phyloP scores from a whole-genome alignment of 106 monocot genomes.

The Dioscorea dumetorum region DNA sequence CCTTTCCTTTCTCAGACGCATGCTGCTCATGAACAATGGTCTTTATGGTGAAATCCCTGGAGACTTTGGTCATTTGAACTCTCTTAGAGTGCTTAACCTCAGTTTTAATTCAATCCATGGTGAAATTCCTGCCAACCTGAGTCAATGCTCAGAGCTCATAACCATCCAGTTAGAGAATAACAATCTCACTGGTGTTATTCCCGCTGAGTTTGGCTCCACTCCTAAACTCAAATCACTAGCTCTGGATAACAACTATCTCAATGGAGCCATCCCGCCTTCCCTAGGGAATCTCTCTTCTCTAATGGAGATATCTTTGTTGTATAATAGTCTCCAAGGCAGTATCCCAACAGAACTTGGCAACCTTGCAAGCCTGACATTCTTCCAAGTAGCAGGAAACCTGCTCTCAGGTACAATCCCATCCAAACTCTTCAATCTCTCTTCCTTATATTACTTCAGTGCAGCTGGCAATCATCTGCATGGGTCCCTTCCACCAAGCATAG shows the following conservation, averaged over 20 bases:
- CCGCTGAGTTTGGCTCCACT: not conserved
- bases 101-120: not conserved
- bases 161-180: not conserved
- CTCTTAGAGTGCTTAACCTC: not conserved
- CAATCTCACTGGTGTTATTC: not conserved
- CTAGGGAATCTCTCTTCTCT: not conserved
- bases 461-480: not conserved
- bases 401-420: constrained; percentile 3
- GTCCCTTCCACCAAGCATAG: not conserved
- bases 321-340: not conserved
- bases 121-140: not conserved
- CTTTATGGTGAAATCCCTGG: not conserved
- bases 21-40: not conserved
- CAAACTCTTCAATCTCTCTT: not conserved
- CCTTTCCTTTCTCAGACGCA: not conserved
- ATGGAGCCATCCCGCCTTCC: not conserved
- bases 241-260: not conserved
- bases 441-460: not conserved
- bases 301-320: not conserved
- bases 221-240: not conserved
- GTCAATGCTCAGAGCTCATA: not conserved
- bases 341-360: not conserved
- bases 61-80: no score
- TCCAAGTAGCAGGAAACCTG: not conserved
- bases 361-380: not conserved